phyloP scores from a whole-genome alignment of 2,329 filamentous ascomycete genomes.

The Aspergillus pseudoglaucus region DNA sequence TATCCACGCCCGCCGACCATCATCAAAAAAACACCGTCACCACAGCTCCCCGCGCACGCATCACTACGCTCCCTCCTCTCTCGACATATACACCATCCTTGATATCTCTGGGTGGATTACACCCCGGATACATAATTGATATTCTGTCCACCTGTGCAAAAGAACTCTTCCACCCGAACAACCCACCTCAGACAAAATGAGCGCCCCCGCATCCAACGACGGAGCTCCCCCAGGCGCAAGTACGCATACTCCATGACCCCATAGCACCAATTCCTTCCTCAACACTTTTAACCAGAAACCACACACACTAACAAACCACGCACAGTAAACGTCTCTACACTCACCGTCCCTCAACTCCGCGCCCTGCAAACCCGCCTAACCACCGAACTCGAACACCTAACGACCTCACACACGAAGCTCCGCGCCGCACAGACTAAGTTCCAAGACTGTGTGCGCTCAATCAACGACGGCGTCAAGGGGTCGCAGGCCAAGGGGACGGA shows the following conservation, averaged over 20 bases:
- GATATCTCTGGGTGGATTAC: not conserved
- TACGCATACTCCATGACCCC: conserved; percentile 11
- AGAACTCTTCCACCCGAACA: not conserved
- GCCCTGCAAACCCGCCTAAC: conserved; percentile 94
- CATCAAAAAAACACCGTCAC: conserved; percentile 3
- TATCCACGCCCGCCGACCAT: conserved; percentile 1
- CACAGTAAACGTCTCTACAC: conserved; percentile 63
- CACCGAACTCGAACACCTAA: conserved; percentile 91
- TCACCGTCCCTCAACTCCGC: conserved; percentile 77
- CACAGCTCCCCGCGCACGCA: not conserved
- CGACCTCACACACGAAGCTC: conserved; percentile 80
- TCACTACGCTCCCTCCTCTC: not conserved
- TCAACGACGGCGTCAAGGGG: conserved; percentile 52
- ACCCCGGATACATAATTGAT: not conserved
- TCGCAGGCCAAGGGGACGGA: conserved; percentile 28
- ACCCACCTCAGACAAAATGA: conserved; percentile 13
- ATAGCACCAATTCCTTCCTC: not conserved
- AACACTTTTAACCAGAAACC: not conserved
- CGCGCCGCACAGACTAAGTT: conserved; percentile 88
- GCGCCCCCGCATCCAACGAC: conserved; percentile 17
- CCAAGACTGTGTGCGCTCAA: conserved; percentile 75
- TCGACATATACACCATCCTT: not conserved
- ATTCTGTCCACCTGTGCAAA: not conserved
- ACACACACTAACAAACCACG: not conserved
- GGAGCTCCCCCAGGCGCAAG: conserved; percentile 24